Evolutionary conservation across 2,329 filamentous ascomycete genomes (phyloP).

Genomic region (Cercospora sp.): DNA sequence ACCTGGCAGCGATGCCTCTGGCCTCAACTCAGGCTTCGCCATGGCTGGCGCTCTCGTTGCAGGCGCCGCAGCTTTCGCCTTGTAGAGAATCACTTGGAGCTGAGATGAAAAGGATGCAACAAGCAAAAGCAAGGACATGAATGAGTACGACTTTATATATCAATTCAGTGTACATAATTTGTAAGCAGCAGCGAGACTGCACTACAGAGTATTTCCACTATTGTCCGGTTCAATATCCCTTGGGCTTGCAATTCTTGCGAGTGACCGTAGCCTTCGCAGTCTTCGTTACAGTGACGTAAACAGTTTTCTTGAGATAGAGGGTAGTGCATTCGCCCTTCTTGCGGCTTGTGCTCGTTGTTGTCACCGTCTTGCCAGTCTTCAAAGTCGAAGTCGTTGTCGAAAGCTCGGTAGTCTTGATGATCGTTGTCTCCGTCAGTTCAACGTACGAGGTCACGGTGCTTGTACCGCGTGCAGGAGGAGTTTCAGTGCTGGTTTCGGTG

Average conservation of each 20-base stretch:
- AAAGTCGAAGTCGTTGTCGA: neutral
- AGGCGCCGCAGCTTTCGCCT: constrained; percentile 10
- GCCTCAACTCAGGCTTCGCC: constrained; percentile 6
- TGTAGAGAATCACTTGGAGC: neutral
- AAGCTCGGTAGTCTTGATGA: neutral
- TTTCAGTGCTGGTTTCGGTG: neutral
- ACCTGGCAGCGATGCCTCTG: constrained; percentile 1
- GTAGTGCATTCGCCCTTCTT: neutral
- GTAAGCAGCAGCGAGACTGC: neutral
- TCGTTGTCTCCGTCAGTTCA: neutral
- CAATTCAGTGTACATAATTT: neutral
- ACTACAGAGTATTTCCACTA: neutral
- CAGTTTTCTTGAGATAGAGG: neutral
- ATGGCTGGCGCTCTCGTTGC: constrained; percentile 11
- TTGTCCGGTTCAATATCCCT: neutral
- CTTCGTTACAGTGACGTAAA: neutral
- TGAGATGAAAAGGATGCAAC: neutral
- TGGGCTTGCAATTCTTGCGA: neutral
- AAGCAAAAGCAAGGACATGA: neutral
- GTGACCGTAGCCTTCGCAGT: neutral
- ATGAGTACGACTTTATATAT: neutral
- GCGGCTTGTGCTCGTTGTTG: neutral
- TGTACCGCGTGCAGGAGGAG: neutral
- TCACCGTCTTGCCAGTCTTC: neutral
- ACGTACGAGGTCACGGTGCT: neutral